Evolutionary conservation across 768 basidiomycete species (phyloP), one percentile per base, ranked within the genome.

Genomic region (Boletus tylopilopsis): DNA sequence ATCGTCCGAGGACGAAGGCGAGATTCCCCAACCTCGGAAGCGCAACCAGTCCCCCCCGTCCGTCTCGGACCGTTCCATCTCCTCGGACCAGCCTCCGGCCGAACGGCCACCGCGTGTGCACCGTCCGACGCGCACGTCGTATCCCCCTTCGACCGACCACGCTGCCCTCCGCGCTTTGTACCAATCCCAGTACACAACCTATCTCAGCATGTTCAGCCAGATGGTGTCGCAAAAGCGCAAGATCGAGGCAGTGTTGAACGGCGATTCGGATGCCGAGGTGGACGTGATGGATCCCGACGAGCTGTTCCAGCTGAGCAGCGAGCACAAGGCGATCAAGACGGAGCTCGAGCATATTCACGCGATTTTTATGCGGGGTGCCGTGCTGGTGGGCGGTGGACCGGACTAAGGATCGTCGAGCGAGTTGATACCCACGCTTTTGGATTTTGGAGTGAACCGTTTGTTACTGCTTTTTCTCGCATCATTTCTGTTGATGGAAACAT

Each of bases 1-100:
- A 1, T 84, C 84, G 2, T 82, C 84, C 1, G 82, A 82, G 33
- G 80, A 85, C 43, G 81, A 83, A 59, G 73, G 72, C 21, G 73
- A 77, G 50, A 66, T 66, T 9, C 62, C 65, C 2, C 64, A 69
- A 45, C 51, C 66, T 35, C 55, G 53, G 34, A 62, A 57, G 56
- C 53, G 55, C 51, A 64, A 46, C 41, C 46, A 30, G 46, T 68
- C 70, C 10, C 70, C 70, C 5, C 58, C 60, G 0, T 49, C 64
- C 13, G 30, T 50, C 21, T 51, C 66, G 11, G 62, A 64, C 16
- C 49, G 64, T 1, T 62, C 62, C 13, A 43, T 51, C 30, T 51
- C 61, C 27, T 64, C 57, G 8, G 53, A 66, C 37, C 58, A 49
- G 9, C 45, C 45, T 5, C n/a, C 51, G 9, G 36, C 43, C 16